A percentile compares a stretch with the other conserved stretches of the same genome.
Conservation (phyloP, 192 early-diverging fungal genomes). For the Mortierella alpina region DNA sequence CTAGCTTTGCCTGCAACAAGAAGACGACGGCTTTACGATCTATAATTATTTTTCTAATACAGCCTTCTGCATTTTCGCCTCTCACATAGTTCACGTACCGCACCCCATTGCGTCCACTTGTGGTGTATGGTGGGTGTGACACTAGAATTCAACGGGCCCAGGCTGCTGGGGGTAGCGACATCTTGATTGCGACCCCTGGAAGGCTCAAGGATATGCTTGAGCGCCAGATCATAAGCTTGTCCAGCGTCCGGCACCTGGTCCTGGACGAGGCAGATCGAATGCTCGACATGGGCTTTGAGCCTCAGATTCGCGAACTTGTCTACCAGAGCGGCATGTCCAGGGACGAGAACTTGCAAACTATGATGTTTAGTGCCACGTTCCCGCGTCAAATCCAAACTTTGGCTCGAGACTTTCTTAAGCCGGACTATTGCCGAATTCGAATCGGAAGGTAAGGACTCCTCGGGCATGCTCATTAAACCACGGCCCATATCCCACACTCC, state of each 20-base stretch:
- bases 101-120: constrained; percentile 60
- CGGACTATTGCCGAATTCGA: constrained; percentile 80
- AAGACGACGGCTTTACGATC: not conserved
- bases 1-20: not conserved
- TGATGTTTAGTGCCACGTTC: constrained; percentile 99
- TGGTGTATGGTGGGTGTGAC: constrained; percentile 94
- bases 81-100: constrained; percentile 15
- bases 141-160: constrained; percentile 79
- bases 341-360: constrained; percentile 81
- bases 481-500: no score
- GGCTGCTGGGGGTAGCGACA: constrained; percentile 87
- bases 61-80: constrained; percentile 24
- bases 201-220: constrained; percentile 92
- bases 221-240: constrained; percentile 79
- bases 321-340: constrained; percentile 77
- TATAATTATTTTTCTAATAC: not conserved
- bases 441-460: constrained; percentile 85
- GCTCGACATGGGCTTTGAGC: constrained; percentile 99
- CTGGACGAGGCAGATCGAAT: constrained; percentile 93
- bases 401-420: constrained; percentile 90
- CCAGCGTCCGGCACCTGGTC: constrained; percentile 74
- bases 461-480: no score
- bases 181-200: constrained; percentile 95
- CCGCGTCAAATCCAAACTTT: constrained; percentile 91
- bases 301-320: constrained; percentile 90